Evolutionary conservation across 139 green algal species (phyloP).

Genomic region (Parachlorella kessleri): DNA sequence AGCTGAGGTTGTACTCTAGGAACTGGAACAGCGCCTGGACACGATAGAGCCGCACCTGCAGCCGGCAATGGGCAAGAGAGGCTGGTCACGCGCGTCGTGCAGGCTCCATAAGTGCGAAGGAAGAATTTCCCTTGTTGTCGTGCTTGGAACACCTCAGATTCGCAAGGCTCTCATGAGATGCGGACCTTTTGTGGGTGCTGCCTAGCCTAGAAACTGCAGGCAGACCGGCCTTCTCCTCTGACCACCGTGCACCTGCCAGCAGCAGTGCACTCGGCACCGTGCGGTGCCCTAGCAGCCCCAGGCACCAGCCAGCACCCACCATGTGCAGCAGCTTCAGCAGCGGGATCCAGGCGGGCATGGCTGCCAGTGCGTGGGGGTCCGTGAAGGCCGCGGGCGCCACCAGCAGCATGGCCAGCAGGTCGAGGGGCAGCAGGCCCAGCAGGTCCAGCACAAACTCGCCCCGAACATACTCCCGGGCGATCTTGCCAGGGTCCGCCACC

Average conservation of each 20-base stretch:
- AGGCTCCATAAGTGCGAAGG: neutral
- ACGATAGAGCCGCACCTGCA: conserved; percentile 34
- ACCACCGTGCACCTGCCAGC: no score
- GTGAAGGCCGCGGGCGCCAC: neutral
- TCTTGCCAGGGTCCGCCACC: neutral
- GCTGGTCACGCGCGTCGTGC: neutral
- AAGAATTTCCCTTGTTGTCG: neutral
- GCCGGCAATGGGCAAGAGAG: neutral
- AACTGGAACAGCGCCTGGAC: conserved; percentile 48
- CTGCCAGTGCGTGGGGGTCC: neutral
- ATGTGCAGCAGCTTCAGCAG: conserved; percentile 33
- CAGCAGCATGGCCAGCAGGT: conserved; percentile 24
- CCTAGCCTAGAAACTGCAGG: no score
- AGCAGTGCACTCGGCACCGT: neutral
- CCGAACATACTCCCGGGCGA: conserved; percentile 21
- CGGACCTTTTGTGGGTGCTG: no score
- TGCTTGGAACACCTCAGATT: neutral
- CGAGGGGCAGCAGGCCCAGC: conserved; percentile 16
- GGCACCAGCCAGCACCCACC: conserved; percentile 5
- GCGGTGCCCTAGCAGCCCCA: no score
- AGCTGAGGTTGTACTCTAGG: conserved; percentile 49
- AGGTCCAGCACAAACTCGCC: conserved; percentile 26
- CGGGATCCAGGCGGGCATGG: conserved; percentile 5
- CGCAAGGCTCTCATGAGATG: no score
- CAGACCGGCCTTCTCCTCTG: no score